Conservation (phyloP, 768 basidiomycete genomes). For the Trametopsis cervina region DNA sequence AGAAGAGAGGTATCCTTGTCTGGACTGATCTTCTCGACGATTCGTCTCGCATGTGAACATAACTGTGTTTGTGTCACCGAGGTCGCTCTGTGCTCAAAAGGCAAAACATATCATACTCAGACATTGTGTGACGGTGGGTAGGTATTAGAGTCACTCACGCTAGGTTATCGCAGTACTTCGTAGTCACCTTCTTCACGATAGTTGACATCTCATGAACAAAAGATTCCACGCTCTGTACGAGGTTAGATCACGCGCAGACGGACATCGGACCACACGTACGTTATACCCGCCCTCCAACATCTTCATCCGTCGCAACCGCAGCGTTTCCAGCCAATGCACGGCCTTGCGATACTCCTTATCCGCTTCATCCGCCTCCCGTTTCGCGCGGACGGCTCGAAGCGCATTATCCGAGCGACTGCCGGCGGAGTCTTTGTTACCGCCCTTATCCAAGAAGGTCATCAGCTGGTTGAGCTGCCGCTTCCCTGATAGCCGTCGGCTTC, state of each 20-base stretch:
- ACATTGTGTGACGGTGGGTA: no score
- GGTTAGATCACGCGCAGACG: not conserved
- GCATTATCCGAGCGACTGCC: constrained; percentile 58
- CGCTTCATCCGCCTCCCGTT: constrained; percentile 88
- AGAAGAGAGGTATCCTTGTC: constrained; percentile 61
- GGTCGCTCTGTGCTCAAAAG: constrained; percentile 52
- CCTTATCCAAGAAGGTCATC: constrained; percentile 80
- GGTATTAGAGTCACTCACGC: constrained; percentile 36
- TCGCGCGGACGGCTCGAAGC: constrained; percentile 70
- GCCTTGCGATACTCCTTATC: constrained; percentile 89
- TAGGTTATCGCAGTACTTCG: constrained; percentile 76
- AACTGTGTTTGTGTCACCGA: constrained; percentile 69
- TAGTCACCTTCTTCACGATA: constrained; percentile 54
- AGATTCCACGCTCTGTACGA: constrained; percentile 63
- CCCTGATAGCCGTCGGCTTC: constrained; percentile 33
- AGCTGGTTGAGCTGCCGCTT: constrained; percentile 84
- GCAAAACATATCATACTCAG: not conserved
- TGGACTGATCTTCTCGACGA: constrained; percentile 62
- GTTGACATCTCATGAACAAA: constrained; percentile 70
- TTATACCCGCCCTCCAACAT: constrained; percentile 77
- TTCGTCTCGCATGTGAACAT: constrained; percentile 52
- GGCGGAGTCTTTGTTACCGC: constrained; percentile 53
- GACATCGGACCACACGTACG: constrained; percentile 32
- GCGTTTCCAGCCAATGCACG: constrained; percentile 89
- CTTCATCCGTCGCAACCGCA: constrained; percentile 75